These are phyloP conservation scores for Podila clonocystis DNA, from an alignment of 192 early-diverging fungal genomes.

Conservation along the genomic window DNA sequence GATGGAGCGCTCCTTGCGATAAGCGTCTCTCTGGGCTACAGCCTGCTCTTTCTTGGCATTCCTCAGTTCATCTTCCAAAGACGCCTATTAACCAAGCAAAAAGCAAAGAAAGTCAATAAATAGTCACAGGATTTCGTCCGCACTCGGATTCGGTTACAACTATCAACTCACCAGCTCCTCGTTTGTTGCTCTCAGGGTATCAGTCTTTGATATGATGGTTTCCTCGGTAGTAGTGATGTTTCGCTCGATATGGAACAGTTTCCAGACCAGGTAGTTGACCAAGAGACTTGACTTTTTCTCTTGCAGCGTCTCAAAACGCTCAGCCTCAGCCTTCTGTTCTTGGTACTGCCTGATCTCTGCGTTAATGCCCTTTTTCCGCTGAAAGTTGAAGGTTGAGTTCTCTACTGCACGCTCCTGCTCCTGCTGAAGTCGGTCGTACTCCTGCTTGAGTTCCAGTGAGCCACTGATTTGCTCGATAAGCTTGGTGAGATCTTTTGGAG, in stretches of 20 bases:
- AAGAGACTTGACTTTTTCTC: conserved; percentile 68
- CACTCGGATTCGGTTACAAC: background rate
- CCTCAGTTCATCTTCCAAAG: conserved; percentile 65
- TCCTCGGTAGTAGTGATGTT: conserved; percentile 67
- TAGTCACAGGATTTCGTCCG: too few species aligned
- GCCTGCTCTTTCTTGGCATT: conserved; percentile 80
- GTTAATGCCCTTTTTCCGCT: conserved; percentile 88
- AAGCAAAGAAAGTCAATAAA: background rate
- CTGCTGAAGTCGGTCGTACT: conserved; percentile 88
- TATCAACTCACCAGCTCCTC: conserved; percentile 53
- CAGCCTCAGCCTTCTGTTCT: conserved; percentile 93
- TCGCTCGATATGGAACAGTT: conserved; percentile 88
- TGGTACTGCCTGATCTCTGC: conserved; percentile 93
- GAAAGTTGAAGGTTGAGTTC: conserved; percentile 88
- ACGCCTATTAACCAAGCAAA: conserved; percentile 19
- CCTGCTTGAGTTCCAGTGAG: conserved; percentile 87
- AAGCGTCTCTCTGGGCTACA: conserved; percentile 72
- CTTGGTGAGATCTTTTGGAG: conserved; percentile 90
- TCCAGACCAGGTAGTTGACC: conserved; percentile 85
- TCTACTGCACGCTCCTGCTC: conserved; percentile 89
- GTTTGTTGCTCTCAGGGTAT: conserved; percentile 47
- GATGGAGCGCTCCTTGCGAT: conserved; percentile 78
- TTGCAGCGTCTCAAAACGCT: conserved; percentile 76
- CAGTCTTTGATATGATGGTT: conserved; percentile 68
- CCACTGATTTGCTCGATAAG: conserved; percentile 98